These are phyloP conservation scores for Rutstroemia sp. DNA, from an alignment of 2,329 filamentous ascomycete species.

Conservation along the genomic window DNA sequence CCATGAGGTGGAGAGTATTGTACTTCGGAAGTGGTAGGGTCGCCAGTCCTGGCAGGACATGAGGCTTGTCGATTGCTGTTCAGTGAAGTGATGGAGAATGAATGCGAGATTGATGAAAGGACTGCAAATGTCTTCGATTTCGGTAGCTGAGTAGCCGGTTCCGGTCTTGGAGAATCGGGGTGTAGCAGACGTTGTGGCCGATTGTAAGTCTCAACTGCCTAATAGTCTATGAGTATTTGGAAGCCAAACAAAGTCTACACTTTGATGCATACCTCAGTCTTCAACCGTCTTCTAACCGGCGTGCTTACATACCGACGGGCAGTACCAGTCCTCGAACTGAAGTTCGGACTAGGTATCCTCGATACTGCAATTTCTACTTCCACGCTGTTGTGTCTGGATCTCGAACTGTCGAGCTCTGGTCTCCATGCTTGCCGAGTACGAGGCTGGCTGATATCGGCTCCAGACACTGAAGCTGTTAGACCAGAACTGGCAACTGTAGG, in stretches of 20 bases:
- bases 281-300: constrained; percentile 10
- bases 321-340: background rate
- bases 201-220: background rate
- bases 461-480: constrained; percentile 18
- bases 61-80: constrained; percentile 10
- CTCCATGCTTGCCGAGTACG: background rate
- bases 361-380: background rate
- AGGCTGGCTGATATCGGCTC: constrained; percentile 12
- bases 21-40: constrained; percentile 10
- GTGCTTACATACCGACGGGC: constrained; percentile 12
- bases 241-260: background rate
- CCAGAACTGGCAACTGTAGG: constrained; percentile 18
- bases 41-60: background rate
- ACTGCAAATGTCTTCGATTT: constrained; percentile 40
- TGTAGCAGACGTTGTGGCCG: constrained; percentile 11
- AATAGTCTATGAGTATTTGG: background rate
- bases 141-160: constrained; percentile 21
- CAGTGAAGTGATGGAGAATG: constrained; percentile 31
- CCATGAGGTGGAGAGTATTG: constrained; percentile 1
- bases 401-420: background rate
- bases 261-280: constrained; percentile 16
- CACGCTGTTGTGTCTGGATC: background rate
- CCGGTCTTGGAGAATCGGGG: constrained; percentile 13
- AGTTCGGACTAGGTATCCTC: constrained; percentile 9
- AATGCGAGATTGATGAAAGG: constrained; percentile 38